These are phyloP conservation scores for Cyclostephanos tholiformis DNA, from an alignment of 108 stramenopile species.

Conservation along the genomic window DNA sequence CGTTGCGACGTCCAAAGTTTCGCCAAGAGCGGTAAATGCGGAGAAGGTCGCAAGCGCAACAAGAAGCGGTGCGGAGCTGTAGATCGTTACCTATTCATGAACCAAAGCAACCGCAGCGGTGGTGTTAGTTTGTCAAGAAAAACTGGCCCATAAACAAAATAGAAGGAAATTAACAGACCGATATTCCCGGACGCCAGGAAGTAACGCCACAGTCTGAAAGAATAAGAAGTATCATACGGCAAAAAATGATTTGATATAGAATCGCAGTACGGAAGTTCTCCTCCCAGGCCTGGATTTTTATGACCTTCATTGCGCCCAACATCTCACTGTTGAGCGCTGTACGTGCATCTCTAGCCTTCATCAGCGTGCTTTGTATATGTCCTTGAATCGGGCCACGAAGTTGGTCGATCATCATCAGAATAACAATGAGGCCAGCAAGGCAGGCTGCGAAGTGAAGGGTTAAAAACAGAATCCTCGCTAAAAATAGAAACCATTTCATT, in stretches of 20 bases:
- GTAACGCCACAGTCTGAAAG: conserved; percentile 69
- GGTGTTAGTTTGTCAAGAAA: too few relatives aligned
- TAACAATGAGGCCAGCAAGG: conserved; percentile 86
- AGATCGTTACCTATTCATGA: conserved; percentile 51
- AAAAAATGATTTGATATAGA: too few relatives aligned
- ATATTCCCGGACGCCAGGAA: conserved; percentile 46
- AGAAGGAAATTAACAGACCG: neutral
- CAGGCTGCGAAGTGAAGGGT: conserved; percentile 35
- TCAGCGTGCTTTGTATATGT: conserved; percentile 72
- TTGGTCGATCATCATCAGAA: conserved; percentile 85
- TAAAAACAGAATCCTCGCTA: too few relatives aligned
- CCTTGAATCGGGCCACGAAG: conserved; percentile 67
- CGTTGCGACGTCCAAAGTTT: conserved; percentile 71
- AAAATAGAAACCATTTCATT: too few relatives aligned
- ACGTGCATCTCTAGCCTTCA: conserved; percentile 86
- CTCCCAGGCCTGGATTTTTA: conserved; percentile 97
- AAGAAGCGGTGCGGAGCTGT: conserved; percentile 67
- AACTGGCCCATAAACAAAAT: too few relatives aligned
- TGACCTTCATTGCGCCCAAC: conserved; percentile 84
- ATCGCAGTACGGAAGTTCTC: conserved; percentile 65
- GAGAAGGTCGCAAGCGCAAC: conserved; percentile 92
- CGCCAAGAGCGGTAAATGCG: conserved; percentile 72
- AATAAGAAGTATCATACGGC: too few relatives aligned
- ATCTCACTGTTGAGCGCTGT: conserved; percentile 89
- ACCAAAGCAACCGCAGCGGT: too few relatives aligned